Evolutionary conservation across 352 stramenopile genomes (phyloP).

Genomic region (Pythium sp.): DNA sequence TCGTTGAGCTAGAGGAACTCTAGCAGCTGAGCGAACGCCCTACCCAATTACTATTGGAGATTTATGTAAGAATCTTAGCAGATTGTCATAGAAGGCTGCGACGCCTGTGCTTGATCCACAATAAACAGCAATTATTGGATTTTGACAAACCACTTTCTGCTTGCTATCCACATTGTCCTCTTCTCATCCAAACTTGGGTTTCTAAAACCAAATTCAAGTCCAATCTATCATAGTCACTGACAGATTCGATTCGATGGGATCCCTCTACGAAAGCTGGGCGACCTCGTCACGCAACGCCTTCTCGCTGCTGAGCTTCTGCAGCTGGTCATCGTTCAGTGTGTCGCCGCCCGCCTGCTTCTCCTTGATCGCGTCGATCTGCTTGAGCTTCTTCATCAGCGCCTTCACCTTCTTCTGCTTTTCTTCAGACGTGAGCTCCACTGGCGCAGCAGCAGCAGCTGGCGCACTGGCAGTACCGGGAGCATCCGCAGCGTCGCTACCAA

Average conservation of each 20-base stretch:
- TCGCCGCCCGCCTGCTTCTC: slow-evolving; percentile 68
- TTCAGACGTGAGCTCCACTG: slow-evolving; percentile 51
- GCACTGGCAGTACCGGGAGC: neutral
- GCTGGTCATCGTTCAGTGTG: slow-evolving; percentile 76
- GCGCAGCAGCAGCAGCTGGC: neutral
- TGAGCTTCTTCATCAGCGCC: slow-evolving; percentile 81
- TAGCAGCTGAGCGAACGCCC: neutral
- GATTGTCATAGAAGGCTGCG: no score
- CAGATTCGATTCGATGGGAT: neutral
- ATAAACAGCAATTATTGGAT: neutral
- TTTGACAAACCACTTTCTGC: neutral
- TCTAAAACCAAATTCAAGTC: neutral
- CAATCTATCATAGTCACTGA: no score
- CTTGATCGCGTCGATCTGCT: slow-evolving; percentile 86
- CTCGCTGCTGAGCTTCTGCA: slow-evolving; percentile 74
- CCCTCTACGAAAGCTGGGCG: slow-evolving; percentile 38
- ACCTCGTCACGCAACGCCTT: slow-evolving; percentile 66
- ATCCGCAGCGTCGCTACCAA: slow-evolving; percentile 13
- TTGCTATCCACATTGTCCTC: neutral
- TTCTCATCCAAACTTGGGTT: neutral
- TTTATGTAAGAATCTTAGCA: neutral
- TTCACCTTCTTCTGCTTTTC: slow-evolving; percentile 88
- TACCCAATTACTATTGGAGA: neutral
- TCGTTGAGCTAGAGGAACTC: neutral
- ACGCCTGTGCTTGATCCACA: neutral